Evolutionary conservation across 2,329 filamentous ascomycete species (phyloP), one percentile per base, ranked within the genome.

Genomic region (Aureobasidium leucospermi): DNA sequence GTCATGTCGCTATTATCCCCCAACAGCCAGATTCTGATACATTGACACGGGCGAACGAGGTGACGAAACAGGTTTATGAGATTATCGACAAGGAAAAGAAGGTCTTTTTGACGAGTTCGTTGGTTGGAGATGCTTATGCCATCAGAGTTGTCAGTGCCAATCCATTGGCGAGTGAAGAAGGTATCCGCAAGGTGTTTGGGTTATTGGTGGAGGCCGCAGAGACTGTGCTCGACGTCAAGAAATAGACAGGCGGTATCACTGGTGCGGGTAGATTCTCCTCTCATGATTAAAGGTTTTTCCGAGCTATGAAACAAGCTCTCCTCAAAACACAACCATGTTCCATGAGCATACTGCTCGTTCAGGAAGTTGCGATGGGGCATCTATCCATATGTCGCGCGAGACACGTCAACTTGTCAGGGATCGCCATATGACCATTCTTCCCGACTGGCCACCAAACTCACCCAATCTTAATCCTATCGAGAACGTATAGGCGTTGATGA

Each of bases 141-240:
- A 95, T 97, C 62, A 80, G 93, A 0, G 84, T 96, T 39, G 87
- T 93, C 23, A 90, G 89, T 60, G 86, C 83, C 0, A 89, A 88
- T 66, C 76, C 82, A 28, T 77, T 83, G 42, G 84, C 86, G 0
- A 85, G 93, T 70, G 86, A 89, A 73, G 82, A 83, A 68, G 87
- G 90, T 71, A 74, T 96, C 4, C 78, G 84, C 62, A 79, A 79
- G 62, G 85, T 91, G 0, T 96, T 95, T 76, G 83, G 88, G 13
- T 81, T 89, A 59, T 70, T 96, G 39, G 84, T 91, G 1, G 74
- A 79, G 63, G 79, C 78, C 15, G 82, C 86, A 0, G 84, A 88
- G 72, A 79, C 80, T 67, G 75, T 83, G 13, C 64, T 80, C 16
- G 47, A 46, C 15, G 49, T 7, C 39, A 16, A 42, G n/a, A 7